These are phyloP conservation scores for Tubosaeta brunneosetosa DNA, from an alignment of 768 basidiomycete genomes.

Conservation along the genomic window DNA sequence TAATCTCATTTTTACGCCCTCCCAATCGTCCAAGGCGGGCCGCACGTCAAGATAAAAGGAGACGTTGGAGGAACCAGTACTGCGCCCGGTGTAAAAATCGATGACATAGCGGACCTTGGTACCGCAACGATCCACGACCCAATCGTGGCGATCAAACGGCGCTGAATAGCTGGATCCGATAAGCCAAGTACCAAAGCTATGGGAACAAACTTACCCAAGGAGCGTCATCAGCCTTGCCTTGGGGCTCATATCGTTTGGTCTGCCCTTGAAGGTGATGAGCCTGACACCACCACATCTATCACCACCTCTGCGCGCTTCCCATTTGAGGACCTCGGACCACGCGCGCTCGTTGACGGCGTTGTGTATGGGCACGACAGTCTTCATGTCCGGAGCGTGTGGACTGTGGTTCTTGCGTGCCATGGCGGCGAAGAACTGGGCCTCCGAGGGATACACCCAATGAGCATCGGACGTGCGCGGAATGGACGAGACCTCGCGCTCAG, in stretches of 20 bases:
- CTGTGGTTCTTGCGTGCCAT: constrained; percentile 94
- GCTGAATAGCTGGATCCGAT: constrained; percentile 68
- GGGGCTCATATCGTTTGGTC: constrained; percentile 72
- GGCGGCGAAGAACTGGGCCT: constrained; percentile 97
- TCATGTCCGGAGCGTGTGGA: constrained; percentile 87
- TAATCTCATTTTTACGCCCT: constrained; percentile 81
- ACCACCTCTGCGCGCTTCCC: constrained; percentile 80
- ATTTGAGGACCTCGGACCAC: constrained; percentile 77
- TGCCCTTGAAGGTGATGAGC: constrained; percentile 88
- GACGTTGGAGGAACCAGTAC: constrained; percentile 43
- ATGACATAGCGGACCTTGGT: constrained; percentile 89
- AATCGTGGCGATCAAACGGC: constrained; percentile 97
- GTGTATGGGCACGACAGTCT: constrained; percentile 94
- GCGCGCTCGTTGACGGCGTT: constrained; percentile 97
- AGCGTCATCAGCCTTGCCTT: constrained; percentile 79
- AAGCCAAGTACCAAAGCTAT: background rate
- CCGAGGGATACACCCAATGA: constrained; percentile 98
- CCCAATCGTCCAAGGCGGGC: constrained; percentile 92
- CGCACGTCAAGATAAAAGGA: constrained; percentile 94
- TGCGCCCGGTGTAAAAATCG: constrained; percentile 92
- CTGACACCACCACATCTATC: constrained; percentile 77
- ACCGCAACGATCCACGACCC: constrained; percentile 93
- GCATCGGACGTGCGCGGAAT: constrained; percentile 71
- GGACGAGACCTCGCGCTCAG: constrained; percentile 76
- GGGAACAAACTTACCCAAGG: constrained; percentile 62